phyloP scores from a whole-genome alignment of 805 yeast genomes.

The Sporopachydermia lactativora region DNA sequence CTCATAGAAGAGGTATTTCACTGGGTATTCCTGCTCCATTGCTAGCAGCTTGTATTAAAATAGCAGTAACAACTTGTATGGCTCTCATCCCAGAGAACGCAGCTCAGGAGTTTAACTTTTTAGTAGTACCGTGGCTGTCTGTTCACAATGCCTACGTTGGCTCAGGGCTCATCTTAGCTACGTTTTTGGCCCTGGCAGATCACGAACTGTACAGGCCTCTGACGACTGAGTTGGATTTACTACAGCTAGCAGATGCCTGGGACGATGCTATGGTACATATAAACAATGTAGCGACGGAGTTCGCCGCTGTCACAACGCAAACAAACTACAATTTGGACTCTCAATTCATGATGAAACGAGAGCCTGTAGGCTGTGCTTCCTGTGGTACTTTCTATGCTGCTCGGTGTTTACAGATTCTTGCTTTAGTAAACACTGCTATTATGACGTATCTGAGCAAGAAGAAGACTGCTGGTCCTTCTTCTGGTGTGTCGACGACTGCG shows the following conservation, averaged over 20 bases:
- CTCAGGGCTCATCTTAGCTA: not conserved
- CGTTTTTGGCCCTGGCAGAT: not conserved
- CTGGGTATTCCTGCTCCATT: not conserved
- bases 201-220: not conserved
- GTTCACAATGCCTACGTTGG: not conserved
- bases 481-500: too few species aligned
- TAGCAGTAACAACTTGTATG: not conserved
- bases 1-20: not conserved
- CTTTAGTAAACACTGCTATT: not conserved
- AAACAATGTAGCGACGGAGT: not conserved
- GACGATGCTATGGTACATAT: slow-evolving; percentile 1
- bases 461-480: not conserved
- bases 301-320: not conserved
- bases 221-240: not conserved
- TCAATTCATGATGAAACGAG: not conserved
- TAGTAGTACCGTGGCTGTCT: not conserved
- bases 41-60: slow-evolving; percentile 1
- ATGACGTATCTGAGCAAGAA: not conserved
- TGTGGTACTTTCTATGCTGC: not conserved
- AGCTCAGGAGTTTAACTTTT: not conserved
- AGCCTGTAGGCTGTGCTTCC: not conserved
- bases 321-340: not conserved
- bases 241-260: not conserved
- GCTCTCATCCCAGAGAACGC: not conserved
- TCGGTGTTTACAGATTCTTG: not conserved